phyloP scores from a whole-genome alignment of 371 early-diverging fungal genomes.

The Lichtheimia ramosa region DNA sequence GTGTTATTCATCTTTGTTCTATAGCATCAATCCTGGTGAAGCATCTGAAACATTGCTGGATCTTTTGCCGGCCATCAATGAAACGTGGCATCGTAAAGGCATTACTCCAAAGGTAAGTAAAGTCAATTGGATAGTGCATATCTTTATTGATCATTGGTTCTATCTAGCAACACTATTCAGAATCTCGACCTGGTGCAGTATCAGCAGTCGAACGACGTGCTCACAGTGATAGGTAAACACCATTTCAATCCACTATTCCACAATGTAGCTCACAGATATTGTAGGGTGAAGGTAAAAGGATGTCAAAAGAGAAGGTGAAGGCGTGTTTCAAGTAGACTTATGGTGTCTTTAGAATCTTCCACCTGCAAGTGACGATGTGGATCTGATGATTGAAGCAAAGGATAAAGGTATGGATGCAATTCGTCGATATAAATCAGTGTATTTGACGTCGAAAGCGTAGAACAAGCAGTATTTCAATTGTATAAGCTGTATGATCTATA shows the following conservation, averaged over 20 bases:
- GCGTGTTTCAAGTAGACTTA: neutral
- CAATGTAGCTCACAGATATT: neutral
- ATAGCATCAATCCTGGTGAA: slow-evolving; percentile 38
- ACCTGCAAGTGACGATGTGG: slow-evolving; percentile 49
- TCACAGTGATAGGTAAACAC: slow-evolving; percentile 37
- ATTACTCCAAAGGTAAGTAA: slow-evolving; percentile 42
- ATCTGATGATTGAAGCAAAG: slow-evolving; percentile 60
- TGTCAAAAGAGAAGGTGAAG: neutral
- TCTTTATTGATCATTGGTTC: neutral
- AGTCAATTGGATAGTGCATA: too few relatives aligned
- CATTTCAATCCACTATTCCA: neutral
- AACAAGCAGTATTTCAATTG: slow-evolving; percentile 51
- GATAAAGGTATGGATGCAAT: slow-evolving; percentile 37
- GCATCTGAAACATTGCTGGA: slow-evolving; percentile 18
- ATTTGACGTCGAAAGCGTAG: slow-evolving; percentile 9
- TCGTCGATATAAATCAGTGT: neutral
- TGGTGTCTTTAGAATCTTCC: slow-evolving; percentile 26
- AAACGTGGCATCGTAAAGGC: slow-evolving; percentile 42
- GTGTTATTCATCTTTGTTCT: neutral
- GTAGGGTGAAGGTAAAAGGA: neutral
- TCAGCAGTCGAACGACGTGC: slow-evolving; percentile 40
- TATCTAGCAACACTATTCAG: slow-evolving; percentile 52
- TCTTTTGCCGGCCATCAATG: slow-evolving; percentile 33
- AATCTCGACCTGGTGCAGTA: slow-evolving; percentile 38
- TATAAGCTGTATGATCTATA: slow-evolving; percentile 37